Evolutionary conservation across 78 protist species (phyloP).

Genomic region (Dictyostelium intermedium): DNA sequence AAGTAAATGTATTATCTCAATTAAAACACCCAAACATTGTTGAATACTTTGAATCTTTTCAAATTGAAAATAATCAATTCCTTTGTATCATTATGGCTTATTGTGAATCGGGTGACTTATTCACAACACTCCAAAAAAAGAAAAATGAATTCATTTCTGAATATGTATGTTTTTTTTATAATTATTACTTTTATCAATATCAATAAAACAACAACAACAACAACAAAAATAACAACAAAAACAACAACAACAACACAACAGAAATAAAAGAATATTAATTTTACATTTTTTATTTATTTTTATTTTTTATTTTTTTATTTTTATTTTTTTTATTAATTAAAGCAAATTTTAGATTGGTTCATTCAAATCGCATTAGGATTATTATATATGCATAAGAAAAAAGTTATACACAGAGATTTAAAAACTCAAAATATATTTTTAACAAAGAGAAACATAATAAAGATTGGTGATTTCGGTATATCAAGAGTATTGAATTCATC

Average conservation of each 20-base stretch:
- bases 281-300: too few relatives aligned
- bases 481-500: neutral
- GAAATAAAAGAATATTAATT: too few relatives aligned
- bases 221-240: too few relatives aligned
- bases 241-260: too few relatives aligned
- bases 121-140: constrained; percentile 3
- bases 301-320: neutral
- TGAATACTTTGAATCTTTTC: constrained; percentile 70
- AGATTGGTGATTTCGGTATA: constrained; percentile 80
- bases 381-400: constrained; percentile 47
- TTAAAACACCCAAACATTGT: constrained; percentile 78
- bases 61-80: constrained; percentile 33
- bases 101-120: constrained; percentile 77
- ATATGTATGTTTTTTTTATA: neutral
- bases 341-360: constrained; percentile 82
- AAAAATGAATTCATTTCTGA: constrained; percentile 22
- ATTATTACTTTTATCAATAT: neutral
- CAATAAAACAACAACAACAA: too few relatives aligned
- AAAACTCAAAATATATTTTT: constrained; percentile 79
- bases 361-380: constrained; percentile 62
- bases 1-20: constrained; percentile 43
- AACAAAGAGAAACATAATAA: constrained; percentile 38
- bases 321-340: neutral
- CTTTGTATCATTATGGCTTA: constrained; percentile 78
- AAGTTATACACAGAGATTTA: constrained; percentile 74